phyloP scores from a whole-genome alignment of 176 grass and related monocot genomes.

The Oryza coarctata region DNA sequence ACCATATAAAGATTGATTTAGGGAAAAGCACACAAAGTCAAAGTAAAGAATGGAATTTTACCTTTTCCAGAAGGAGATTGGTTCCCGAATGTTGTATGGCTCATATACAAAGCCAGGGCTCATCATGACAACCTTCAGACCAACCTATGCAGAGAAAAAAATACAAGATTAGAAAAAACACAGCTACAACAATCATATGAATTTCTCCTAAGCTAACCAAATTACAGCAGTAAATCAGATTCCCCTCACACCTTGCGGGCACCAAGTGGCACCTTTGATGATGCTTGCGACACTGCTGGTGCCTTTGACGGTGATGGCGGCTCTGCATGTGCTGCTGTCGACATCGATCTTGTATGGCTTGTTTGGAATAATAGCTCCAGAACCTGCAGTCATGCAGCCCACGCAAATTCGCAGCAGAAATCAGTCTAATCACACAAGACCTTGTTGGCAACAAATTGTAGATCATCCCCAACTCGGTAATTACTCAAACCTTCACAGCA shows the following conservation, averaged over 20 bases:
- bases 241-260: constrained; percentile 42
- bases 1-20: not conserved
- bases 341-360: constrained; percentile 51
- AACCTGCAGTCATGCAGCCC: constrained; percentile 40
- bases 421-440: not conserved
- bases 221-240: constrained; percentile 24
- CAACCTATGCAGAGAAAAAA: constrained; percentile 37
- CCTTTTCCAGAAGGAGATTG: constrained; percentile 94
- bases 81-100: constrained; percentile 61
- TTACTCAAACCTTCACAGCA: constrained; percentile 44
- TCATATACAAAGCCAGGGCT: constrained; percentile 95
- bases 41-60: constrained; percentile 8
- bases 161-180: constrained; percentile 23
- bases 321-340: constrained; percentile 33
- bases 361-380: constrained; percentile 44
- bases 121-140: constrained; percentile 69
- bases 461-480: constrained; percentile 16
- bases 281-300: not conserved
- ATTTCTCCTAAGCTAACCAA: not conserved
- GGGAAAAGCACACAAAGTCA: not conserved
- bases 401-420: constrained; percentile 6
- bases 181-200: constrained; percentile 2
- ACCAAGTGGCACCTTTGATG: constrained; percentile 35
- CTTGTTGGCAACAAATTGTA: not conserved
- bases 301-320: constrained; percentile 5